Conservation (phyloP, 2,329 filamentous ascomycete species). For the Colletotrichum eleusines region DNA sequence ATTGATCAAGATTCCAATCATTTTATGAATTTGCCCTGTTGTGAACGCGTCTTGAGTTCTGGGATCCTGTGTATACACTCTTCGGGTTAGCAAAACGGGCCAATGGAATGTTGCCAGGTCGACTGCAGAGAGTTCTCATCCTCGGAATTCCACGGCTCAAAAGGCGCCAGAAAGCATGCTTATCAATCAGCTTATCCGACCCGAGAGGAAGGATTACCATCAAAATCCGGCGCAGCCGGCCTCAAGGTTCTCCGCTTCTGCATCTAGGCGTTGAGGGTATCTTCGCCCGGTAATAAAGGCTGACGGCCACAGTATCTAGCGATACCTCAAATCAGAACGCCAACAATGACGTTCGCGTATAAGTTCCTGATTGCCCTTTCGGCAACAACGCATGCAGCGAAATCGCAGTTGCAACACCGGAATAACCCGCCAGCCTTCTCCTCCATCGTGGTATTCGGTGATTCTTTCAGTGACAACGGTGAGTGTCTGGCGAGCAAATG, state of each 20-base stretch:
- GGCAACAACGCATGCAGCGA: neutral
- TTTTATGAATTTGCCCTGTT: too few relatives aligned
- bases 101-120: neutral
- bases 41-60: neutral
- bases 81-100: neutral
- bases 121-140: neutral
- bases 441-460: constrained; percentile 32
- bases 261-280: neutral
- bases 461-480: constrained; percentile 37
- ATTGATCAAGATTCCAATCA: too few relatives aligned
- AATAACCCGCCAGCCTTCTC: neutral
- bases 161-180: too few relatives aligned
- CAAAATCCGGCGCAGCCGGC: neutral
- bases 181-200: neutral
- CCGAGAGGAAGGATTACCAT: neutral
- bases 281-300: neutral
- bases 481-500: neutral
- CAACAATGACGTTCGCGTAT: neutral
- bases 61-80: too few relatives aligned
- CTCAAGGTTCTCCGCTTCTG: neutral
- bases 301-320: neutral
- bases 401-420: neutral
- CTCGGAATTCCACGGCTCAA: neutral
- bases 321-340: neutral
- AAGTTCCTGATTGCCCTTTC: neutral